Conservation (phyloP, 257 asterid species). For the Solanum dulcamara region DNA sequence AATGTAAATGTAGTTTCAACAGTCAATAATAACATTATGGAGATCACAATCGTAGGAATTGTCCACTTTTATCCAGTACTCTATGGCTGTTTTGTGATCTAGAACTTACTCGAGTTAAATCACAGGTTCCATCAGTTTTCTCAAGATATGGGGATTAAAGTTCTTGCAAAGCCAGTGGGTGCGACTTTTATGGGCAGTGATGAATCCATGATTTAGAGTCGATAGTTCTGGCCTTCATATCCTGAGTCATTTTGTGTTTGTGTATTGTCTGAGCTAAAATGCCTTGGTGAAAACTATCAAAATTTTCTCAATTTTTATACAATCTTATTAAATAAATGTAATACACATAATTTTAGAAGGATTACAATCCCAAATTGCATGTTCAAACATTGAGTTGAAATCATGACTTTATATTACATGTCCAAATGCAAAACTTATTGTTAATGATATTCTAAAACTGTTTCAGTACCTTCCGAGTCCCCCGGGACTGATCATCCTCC, state of each 20-base stretch:
- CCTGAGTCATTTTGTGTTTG: neutral
- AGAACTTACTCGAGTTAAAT: neutral
- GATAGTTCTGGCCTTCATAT: neutral
- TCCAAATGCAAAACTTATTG: too few species aligned
- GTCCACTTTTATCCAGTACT: neutral
- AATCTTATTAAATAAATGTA: too few species aligned
- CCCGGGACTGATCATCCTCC: neutral
- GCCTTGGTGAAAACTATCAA: neutral
- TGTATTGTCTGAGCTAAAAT: neutral
- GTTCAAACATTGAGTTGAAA: too few species aligned
- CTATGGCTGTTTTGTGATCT: neutral
- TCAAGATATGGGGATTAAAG: neutral
- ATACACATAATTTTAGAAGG: too few species aligned
- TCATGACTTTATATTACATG: too few species aligned
- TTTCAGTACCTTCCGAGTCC: neutral
- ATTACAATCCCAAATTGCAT: too few species aligned
- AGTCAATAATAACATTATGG: neutral
- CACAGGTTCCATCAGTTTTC: neutral
- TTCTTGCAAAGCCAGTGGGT: neutral
- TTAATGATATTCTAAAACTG: neutral
- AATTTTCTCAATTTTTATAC: too few species aligned
- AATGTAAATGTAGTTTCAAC: slow-evolving; percentile 1
- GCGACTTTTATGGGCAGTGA: neutral
- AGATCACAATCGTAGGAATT: neutral
- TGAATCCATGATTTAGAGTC: neutral